Conservation (phyloP, 176 grass and related monocot genomes). For the Aegilops longissima region DNA sequence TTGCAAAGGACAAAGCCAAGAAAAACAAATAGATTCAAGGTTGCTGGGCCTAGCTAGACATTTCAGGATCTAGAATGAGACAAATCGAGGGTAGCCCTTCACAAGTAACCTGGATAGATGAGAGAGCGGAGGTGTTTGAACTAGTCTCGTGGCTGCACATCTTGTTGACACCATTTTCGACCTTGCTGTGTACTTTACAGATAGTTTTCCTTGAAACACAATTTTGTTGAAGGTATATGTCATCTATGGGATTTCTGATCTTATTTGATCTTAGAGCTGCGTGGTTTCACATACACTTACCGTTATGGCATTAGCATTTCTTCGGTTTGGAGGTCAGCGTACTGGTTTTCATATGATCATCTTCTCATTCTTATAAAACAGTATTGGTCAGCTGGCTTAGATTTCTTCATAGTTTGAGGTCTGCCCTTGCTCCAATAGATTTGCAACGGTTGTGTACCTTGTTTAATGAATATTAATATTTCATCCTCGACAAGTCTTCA, state of each 20-base stretch:
- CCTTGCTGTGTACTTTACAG: slow-evolving; percentile 48
- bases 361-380: too few species aligned
- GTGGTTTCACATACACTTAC: not conserved
- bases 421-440: too few species aligned
- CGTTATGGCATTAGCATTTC: too few species aligned
- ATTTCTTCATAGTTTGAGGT: too few species aligned
- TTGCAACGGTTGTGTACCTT: too few species aligned
- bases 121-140: slow-evolving; percentile 33
- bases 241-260: slow-evolving; percentile 16
- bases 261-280: not conserved
- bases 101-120: slow-evolving; percentile 43
- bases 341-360: too few species aligned
- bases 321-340: too few species aligned
- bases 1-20: slow-evolving; percentile 58
- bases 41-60: slow-evolving; percentile 31
- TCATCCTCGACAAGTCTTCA: too few species aligned
- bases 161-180: slow-evolving; percentile 39
- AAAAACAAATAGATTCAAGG: slow-evolving; percentile 56
- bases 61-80: slow-evolving; percentile 42
- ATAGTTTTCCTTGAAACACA: slow-evolving; percentile 37
- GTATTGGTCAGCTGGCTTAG: too few species aligned
- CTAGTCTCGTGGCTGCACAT: slow-evolving; percentile 36
- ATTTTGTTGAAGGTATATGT: slow-evolving; percentile 49
- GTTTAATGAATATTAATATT: too few species aligned
- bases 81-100: slow-evolving; percentile 32